Evolutionary conservation across 2,329 filamentous ascomycete species (phyloP), one percentile per base, ranked within the genome.

Genomic region (Neopestalotiopsis rosae): DNA sequence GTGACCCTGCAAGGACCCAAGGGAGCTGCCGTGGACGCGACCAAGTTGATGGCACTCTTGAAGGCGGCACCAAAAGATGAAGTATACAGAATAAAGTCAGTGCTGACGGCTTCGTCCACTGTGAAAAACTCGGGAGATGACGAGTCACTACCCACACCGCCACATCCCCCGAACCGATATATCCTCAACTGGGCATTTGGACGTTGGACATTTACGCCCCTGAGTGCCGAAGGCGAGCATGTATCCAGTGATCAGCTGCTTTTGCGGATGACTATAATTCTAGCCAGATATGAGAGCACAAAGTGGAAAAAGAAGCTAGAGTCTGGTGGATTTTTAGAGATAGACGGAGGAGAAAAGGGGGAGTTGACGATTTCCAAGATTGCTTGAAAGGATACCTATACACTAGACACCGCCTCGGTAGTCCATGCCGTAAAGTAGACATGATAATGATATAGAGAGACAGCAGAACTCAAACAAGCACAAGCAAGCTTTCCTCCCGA

Each of bases 121-220:
- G 83, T 89, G 9, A 72, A 74, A 20, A 85, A 84, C 74, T 90
- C 89, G 0, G 87, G 88, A 67, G 82, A 84, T 30, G 84, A 87
- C 52, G 75, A 80, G 40, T 72, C 79, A 4, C 75, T 76, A 62
- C 74, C 81, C 3, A 72, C 76, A 3, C 72, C 78, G n/a, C 65
- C 78, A 1, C 70, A 74, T 32, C 66, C 72, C 5, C 67, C 76
- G 9, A 78, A 76, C 2, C 86, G 93, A 67, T 98, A 96, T 78
- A 97, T 99, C 59, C 87, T 99, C 69, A 99, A 99, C 79, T 99
- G 96, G 96, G 96, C 96, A 0, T 99, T 99, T 81, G 94, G 94
- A 0, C 88, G 96, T 38, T 99, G 96, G 95, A 97, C 90, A 0
- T 97, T 95, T 77, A 97, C 94, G 1, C 85, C 88, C 5, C 82